Percentiles rank a stretch among this genome's conserved stretches.
phyloP scores from a whole-genome alignment of 441 rosid genomes.

The Gossypium schwendimanii region DNA sequence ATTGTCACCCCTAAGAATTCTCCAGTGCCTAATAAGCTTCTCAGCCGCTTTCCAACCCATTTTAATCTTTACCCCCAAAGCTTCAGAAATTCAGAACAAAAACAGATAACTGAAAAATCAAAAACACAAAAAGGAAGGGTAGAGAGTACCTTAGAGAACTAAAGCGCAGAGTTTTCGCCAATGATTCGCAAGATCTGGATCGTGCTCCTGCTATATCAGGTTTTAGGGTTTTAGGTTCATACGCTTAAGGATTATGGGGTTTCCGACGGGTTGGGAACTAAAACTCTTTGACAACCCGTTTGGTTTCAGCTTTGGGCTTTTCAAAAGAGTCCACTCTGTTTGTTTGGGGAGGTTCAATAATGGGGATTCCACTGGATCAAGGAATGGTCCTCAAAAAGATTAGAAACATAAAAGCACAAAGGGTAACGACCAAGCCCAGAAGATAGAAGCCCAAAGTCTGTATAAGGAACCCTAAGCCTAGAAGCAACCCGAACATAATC shows the following conservation, averaged over 20 bases:
- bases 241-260: not conserved
- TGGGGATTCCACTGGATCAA: no score
- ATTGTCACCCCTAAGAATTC: constrained; percentile 82
- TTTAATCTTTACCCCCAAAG: constrained; percentile 20
- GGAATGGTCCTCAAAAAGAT: no score
- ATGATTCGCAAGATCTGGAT: not conserved
- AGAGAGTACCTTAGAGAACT: not conserved
- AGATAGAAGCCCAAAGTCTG: no score
- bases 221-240: constrained; percentile 5
- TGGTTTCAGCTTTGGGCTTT: not conserved
- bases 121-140: not conserved
- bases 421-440: no score
- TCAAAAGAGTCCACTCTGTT: not conserved
- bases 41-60: constrained; percentile 99
- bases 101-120: not conserved
- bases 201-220: not conserved
- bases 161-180: not conserved
- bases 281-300: not conserved
- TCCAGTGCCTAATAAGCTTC: constrained; percentile 92
- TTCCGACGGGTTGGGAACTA: constrained; percentile 1
- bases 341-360: no score
- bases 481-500: no score
- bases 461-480: no score
- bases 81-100: not conserved
- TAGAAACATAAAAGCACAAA: no score